These are phyloP conservation scores for Epichloe hybrida DNA, from an alignment of 2,329 filamentous ascomycete genomes.

Conservation along the genomic window DNA sequence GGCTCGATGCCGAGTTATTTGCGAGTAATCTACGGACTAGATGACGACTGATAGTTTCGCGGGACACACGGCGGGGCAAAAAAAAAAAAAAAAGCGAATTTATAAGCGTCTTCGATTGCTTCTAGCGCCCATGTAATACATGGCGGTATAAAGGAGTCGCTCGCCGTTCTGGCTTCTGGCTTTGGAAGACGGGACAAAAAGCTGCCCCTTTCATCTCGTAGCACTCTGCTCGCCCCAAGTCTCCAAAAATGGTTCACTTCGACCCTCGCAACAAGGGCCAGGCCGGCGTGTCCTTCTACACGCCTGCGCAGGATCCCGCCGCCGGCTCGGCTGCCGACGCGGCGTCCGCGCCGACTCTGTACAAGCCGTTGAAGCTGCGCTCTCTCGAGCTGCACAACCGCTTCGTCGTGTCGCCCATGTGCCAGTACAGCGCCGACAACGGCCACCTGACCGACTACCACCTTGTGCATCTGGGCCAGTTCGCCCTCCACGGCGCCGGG, in stretches of 20 bases:
- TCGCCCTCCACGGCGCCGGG: slow-evolving; percentile 60
- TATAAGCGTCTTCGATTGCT: too few relatives aligned
- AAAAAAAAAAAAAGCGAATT: background rate
- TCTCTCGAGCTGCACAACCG: background rate
- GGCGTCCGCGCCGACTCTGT: background rate
- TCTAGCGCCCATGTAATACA: too few relatives aligned
- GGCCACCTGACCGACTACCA: slow-evolving; percentile 28
- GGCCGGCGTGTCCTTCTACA: slow-evolving; percentile 36
- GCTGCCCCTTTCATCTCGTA: too few relatives aligned
- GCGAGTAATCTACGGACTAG: background rate
- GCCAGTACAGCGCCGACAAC: slow-evolving; percentile 1
- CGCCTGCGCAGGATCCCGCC: slow-evolving; percentile 38
- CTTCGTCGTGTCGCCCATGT: background rate
- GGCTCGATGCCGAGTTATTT: background rate
- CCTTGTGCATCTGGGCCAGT: slow-evolving; percentile 68
- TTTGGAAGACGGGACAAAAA: too few relatives aligned
- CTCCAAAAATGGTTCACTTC: background rate
- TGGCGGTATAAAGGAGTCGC: background rate
- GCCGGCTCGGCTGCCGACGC: slow-evolving; percentile 16
- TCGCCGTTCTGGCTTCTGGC: too few relatives aligned
- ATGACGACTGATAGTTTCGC: background rate
- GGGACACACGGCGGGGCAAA: background rate
- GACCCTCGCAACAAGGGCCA: slow-evolving; percentile 25
- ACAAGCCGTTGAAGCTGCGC: background rate
- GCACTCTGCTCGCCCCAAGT: background rate